These are phyloP conservation scores for Zasmidium cellare DNA, from an alignment of 2,329 filamentous ascomycete genomes.

Conservation along the genomic window DNA sequence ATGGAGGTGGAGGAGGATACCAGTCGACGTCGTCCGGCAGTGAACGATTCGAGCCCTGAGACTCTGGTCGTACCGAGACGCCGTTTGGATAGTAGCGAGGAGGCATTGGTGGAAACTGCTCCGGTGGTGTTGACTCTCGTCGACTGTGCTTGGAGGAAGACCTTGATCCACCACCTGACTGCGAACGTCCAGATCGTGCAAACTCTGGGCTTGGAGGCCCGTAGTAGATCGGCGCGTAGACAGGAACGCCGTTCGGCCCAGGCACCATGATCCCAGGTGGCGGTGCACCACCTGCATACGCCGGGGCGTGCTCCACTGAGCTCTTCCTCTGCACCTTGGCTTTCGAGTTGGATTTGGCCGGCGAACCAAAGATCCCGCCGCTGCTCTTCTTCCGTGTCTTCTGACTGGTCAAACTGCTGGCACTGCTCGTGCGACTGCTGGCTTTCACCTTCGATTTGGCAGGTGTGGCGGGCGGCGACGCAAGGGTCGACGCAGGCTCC, in stretches of 20 bases:
- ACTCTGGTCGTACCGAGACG: conserved; percentile 33
- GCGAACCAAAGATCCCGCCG: conserved; percentile 33
- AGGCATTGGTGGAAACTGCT: conserved; percentile 20
- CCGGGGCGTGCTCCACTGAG: conserved; percentile 24
- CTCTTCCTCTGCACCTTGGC: conserved; percentile 33
- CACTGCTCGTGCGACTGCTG: conserved; percentile 36
- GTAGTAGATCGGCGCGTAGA: conserved; percentile 41
- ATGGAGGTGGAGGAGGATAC: conserved; percentile 27
- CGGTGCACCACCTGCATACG: conserved; percentile 21
- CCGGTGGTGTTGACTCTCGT: conserved; percentile 33
- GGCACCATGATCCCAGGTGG: conserved; percentile 50
- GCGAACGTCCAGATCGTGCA: conserved; percentile 7
- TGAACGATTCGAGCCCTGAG: conserved; percentile 42
- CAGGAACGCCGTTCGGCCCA: conserved; percentile 48
- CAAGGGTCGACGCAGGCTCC: conserved; percentile 29
- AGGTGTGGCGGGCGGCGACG: conserved; percentile 34
- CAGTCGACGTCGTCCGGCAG: conserved; percentile 51
- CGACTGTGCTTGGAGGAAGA: conserved; percentile 30
- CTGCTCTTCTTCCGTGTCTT: conserved; percentile 37
- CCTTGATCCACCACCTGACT: conserved; percentile 9
- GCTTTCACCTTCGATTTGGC: conserved; percentile 28
- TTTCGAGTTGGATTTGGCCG: conserved; percentile 37
- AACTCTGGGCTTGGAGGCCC: conserved; percentile 28
- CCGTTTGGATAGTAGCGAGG: conserved; percentile 26
- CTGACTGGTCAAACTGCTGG: conserved; percentile 35